Evolutionary conservation across 129 eudicot genomes (phyloP).

Genomic region (Chrysanthemum seticuspe): DNA sequence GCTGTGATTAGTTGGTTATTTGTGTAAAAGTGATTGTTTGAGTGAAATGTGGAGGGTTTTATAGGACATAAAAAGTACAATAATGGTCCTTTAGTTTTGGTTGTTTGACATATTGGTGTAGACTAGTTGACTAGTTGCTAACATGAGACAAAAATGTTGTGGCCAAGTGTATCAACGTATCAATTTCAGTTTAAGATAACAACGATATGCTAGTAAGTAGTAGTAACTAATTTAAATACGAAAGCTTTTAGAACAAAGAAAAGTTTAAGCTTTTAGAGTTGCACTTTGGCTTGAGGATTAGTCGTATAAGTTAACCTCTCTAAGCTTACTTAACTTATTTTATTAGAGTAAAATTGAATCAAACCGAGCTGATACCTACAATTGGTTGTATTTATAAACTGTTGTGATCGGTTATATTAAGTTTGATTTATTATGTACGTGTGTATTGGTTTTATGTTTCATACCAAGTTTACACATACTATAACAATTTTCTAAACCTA

Average conservation of each 20-base stretch:
- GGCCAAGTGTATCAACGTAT: not conserved
- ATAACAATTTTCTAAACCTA: too few species aligned
- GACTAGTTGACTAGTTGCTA: not conserved
- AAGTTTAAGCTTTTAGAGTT: not conserved
- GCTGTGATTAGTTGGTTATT: not conserved
- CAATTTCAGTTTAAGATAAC: not conserved
- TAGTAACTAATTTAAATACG: not conserved
- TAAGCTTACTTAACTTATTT: too few species aligned
- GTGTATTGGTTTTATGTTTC: too few species aligned
- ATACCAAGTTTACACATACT: too few species aligned
- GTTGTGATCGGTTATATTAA: not conserved
- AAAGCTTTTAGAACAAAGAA: not conserved
- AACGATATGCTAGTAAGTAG: not conserved
- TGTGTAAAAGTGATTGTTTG: constrained; percentile 2
- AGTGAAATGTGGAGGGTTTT: constrained; percentile 15
- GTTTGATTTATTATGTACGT: not conserved
- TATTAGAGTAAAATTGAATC: too few species aligned
- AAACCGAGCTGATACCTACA: too few species aligned
- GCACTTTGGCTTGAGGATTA: not conserved
- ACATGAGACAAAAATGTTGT: constrained; percentile 6
- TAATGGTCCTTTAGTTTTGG: constrained; percentile 4
- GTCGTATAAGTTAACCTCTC: too few species aligned
- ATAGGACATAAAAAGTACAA: constrained; percentile 9
- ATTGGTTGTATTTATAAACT: too few species aligned
- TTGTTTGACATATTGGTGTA: not conserved